Conservation (phyloP, 345 rosid genomes). For the Trapa incisa region DNA sequence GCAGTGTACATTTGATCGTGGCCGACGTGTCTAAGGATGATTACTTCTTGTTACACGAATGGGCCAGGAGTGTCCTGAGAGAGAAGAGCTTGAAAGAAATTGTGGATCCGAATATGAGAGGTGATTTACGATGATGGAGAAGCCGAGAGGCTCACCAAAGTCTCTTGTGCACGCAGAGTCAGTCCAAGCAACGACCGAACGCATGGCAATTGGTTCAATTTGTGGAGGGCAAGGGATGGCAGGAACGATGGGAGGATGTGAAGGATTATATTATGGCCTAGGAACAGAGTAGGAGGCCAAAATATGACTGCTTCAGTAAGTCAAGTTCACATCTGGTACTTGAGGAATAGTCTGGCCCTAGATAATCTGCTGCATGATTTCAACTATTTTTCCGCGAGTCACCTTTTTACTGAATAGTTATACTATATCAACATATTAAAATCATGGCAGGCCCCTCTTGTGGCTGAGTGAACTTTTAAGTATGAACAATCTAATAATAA, state of each 20-base stretch:
- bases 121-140: neutral
- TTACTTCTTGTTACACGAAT: fast-evolving
- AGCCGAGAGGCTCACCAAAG: neutral
- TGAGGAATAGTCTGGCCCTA: neutral
- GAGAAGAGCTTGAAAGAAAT: neutral
- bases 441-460: too few relatives aligned
- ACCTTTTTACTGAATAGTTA: too few relatives aligned
- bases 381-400: too few relatives aligned
- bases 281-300: neutral
- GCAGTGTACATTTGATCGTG: fast-evolving
- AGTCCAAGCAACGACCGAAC: slow-evolving; percentile 3
- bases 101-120: neutral
- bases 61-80: neutral
- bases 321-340: neutral
- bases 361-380: too few relatives aligned
- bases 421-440: too few relatives aligned
- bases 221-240: slow-evolving; percentile 3
- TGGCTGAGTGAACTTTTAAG: too few relatives aligned
- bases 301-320: neutral
- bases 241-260: neutral
- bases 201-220: neutral
- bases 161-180: slow-evolving; percentile 1
- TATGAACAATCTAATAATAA: too few relatives aligned
- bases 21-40: fast-evolving
- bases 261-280: neutral